Base-by-base conservation (phyloP, 495 filamentous ascomycete species). In the Halenospora varia region DNA sequence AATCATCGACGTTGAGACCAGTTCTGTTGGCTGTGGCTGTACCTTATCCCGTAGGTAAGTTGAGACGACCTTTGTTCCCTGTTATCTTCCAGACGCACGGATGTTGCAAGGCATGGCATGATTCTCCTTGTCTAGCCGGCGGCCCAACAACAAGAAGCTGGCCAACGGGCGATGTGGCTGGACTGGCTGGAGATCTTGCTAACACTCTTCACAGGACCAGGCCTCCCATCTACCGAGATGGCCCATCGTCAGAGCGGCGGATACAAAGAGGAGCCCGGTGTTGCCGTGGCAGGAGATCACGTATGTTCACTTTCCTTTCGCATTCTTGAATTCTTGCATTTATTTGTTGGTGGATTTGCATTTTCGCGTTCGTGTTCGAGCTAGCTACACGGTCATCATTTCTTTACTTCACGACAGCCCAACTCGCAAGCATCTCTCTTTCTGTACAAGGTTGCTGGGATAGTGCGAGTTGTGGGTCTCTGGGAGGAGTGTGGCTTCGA, bases 201-300 rank as follows among this genome's bases (percentile, higher is more conserved):
- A 56, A 63, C 56, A 18, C 15, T 49, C 19, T 39, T 24, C 19
- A 13, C 49, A 49, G 58, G 22, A 51, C 17, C 10, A 41, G 48
- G 48, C 10, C 25, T 17, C 24, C 48, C 56, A 54, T 45, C 42
- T 41, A 48, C 39, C 55, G 52, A 58, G 42, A 66, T 66, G 64
- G 54, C 64, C 24, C 64, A 66, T 56, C 61, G 58, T 53, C 64
- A 66, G 41, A 61, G 51, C 45, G 64, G 57, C 42, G 61, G 61
- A 40, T 67, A 67, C 60, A 67, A 67, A 46, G 58, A 67, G 59
- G 65, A 67, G 29, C 62, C 65, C 6, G 62, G 62, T 22, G 62
- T 62, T 18, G 52, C 62, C 2, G 57, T 58, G 17, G 48, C 56
- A 3, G 52, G 48, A 35, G 61, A 66, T 59, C 64, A 64, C 53